A percentile compares a stretch with the other conserved stretches of the same genome.
Conservation (phyloP, 495 filamentous ascomycete genomes). For the Tirmania nivea region DNA sequence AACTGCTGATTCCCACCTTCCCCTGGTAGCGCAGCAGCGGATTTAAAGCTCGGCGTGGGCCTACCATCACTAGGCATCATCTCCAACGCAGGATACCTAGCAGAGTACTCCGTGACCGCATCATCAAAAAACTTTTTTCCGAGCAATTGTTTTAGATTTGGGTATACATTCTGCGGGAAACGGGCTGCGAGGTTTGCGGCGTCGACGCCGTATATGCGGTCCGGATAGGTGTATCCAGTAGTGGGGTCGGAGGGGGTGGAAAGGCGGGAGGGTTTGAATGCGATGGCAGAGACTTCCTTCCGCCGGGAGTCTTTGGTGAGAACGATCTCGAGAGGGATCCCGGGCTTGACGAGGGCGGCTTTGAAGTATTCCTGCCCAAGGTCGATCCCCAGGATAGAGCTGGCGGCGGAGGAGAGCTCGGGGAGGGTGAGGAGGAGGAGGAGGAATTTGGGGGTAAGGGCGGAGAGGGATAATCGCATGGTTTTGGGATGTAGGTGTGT, state of each 20-base stretch:
- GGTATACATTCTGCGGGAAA: conserved; percentile 82
- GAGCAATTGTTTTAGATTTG: conserved; percentile 47
- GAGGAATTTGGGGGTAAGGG: conserved; percentile 20
- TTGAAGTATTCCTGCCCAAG: conserved; percentile 95
- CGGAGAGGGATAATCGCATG: background rate
- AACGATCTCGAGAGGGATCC: conserved; percentile 94
- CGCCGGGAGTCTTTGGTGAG: conserved; percentile 95
- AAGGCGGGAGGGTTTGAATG: conserved; percentile 63
- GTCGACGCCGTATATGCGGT: conserved; percentile 78
- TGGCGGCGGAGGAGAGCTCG: conserved; percentile 35
- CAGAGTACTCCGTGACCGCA: conserved; percentile 7
- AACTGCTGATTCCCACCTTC: too few species aligned
- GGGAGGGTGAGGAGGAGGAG: conserved; percentile 35
- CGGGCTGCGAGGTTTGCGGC: conserved; percentile 68
- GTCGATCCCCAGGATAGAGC: conserved; percentile 77
- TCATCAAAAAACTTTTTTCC: background rate
- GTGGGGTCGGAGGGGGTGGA: conserved; percentile 38
- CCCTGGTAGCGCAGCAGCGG: conserved; percentile 26
- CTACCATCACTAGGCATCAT: conserved; percentile 27
- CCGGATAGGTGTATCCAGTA: conserved; percentile 44
- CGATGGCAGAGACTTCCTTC: conserved; percentile 79
- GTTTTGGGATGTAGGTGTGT: background rate
- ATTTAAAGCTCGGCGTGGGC: conserved; percentile 55
- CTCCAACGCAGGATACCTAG: conserved; percentile 1
- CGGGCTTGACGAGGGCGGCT: conserved; percentile 87